Base-by-base conservation (phyloP, 2,329 filamentous ascomycete genomes). In the Neofusicoccum laricinum region DNA sequence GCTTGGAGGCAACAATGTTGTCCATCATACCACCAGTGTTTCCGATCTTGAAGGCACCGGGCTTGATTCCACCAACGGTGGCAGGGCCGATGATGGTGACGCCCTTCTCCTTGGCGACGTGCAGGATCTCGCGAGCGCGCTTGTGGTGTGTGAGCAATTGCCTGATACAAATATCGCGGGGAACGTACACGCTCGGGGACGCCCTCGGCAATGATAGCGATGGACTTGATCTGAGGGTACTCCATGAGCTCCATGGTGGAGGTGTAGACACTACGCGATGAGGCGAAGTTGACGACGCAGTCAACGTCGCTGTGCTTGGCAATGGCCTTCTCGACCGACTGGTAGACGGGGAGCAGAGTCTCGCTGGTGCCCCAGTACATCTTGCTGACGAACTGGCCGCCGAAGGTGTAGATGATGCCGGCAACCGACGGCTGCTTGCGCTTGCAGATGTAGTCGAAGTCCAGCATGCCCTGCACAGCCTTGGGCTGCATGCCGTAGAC, bases 1-100 rank as follows among this genome's bases (percentile, higher is more conserved):
- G 92, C 89, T 99, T 99, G 79, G 95, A 98, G 72, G 95, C 93
- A 69, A 99, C 95, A 75, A 99, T 99, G 88, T 99, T 99, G 88
- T 99, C 95, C 95, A 99, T 99, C 95, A 99, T 99, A 82, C 95
- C 95, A 87, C 95, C 95, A 75, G 95, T 99, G 88, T 99, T 99
- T 80, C 95, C 95, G 70, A 99, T 99, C 88, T 98, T 99, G 91
- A 94, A 99, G 79, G 91, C 92, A 80, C 95, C 95, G 68, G 95
- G 95, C 88, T 98, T 99, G 85, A 99, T 98, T 76, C 95, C 95
- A 88, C 95, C 95, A 68, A 99, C 95, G 64, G 95, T 99, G 73
- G 95, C 95, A 69, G 95, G 95, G 70, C 95, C 95, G 77, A 99
- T 97, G 80, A 99, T 99, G 81, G 93, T 97, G 78, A 99, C 90